Percentiles rank a stretch among this genome's conserved stretches.
Conservation (phyloP, 225 moss, liverwort and hornwort species). For the Pleurozium schreberi region DNA sequence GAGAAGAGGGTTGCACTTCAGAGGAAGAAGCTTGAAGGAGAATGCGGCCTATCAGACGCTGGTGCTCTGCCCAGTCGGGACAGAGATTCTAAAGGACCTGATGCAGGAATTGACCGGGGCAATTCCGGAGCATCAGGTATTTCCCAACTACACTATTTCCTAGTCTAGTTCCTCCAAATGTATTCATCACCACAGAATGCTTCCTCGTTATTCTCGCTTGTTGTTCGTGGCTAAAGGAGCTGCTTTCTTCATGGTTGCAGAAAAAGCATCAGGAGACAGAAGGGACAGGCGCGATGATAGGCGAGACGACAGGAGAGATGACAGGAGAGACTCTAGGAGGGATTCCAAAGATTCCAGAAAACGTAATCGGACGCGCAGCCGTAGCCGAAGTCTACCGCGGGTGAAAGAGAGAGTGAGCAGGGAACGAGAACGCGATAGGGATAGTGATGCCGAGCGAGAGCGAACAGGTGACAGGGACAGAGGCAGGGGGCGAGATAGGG, state of each 20-base stretch:
- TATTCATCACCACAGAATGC: background rate
- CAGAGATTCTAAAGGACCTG: constrained; percentile 67
- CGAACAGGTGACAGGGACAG: constrained; percentile 38
- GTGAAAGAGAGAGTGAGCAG: constrained; percentile 64
- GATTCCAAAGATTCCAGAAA: constrained; percentile 54
- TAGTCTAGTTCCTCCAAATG: background rate
- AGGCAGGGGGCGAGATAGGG: constrained; percentile 47
- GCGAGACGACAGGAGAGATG: constrained; percentile 51
- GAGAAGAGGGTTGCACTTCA: constrained; percentile 75
- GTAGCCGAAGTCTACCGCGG: constrained; percentile 74
- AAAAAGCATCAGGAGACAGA: constrained; percentile 62
- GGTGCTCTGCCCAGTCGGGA: constrained; percentile 40
- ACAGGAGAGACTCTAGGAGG: constrained; percentile 48
- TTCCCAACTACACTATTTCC: background rate
- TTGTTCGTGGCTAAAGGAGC: background rate
- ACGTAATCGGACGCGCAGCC: constrained; percentile 83
- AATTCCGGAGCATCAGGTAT: constrained; percentile 58
- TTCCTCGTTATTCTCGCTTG: background rate
- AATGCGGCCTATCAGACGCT: constrained; percentile 72
- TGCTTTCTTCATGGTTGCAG: constrained; percentile 29
- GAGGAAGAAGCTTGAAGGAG: constrained; percentile 75
- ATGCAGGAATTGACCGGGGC: constrained; percentile 49
- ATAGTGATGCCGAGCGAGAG: constrained; percentile 49
- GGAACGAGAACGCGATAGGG: constrained; percentile 65
- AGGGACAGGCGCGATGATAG: constrained; percentile 73